These are phyloP conservation scores for Gossypium sturtianum DNA, from an alignment of 345 rosid genomes.

Conservation along the genomic window DNA sequence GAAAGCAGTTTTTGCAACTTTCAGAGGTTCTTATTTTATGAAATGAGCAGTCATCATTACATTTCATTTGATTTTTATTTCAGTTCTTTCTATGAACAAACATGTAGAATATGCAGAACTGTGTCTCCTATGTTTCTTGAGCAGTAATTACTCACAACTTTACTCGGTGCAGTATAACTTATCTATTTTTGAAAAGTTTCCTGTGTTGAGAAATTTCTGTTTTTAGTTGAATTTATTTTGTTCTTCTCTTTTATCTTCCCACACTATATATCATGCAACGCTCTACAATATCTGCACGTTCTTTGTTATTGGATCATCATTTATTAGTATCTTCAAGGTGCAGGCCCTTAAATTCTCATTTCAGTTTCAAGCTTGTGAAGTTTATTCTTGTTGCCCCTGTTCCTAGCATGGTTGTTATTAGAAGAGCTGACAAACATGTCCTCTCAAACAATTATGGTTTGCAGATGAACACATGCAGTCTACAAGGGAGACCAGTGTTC, in stretches of 20 bases:
- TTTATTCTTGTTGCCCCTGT: not conserved
- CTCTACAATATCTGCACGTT: not conserved
- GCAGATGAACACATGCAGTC: not conserved
- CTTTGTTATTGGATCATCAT: not conserved
- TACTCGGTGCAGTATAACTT: not conserved
- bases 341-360: not conserved
- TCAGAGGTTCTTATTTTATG: not conserved
- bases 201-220: not conserved
- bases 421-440: not conserved
- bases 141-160: not conserved
- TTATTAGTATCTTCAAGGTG: not conserved
- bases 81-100: not conserved
- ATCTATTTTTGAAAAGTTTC: not conserved
- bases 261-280: not conserved
- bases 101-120: not conserved
- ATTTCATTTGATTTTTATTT: not conserved
- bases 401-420: not conserved
- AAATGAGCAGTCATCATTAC: not conserved
- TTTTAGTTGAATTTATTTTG: not conserved
- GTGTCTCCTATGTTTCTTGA: not conserved
- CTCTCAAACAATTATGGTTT: not conserved
- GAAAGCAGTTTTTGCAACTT: conserved; percentile 2
- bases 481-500: not conserved
- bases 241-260: not conserved
- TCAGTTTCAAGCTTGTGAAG: not conserved